Evolutionary conservation across 75 land plant species (phyloP).

Genomic region (Picea sitchensis): DNA sequence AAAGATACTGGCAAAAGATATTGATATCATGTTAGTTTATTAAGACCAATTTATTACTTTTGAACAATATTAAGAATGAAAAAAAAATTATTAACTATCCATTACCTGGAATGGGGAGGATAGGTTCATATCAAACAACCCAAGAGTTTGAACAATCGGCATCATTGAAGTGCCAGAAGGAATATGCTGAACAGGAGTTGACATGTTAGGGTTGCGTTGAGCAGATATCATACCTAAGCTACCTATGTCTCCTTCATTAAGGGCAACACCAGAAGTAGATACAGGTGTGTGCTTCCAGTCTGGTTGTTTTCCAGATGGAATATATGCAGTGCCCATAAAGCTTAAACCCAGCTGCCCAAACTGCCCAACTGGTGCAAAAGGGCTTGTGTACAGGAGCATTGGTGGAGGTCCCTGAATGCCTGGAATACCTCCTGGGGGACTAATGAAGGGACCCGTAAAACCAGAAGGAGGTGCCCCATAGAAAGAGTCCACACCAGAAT

Average conservation of each 20-base stretch:
- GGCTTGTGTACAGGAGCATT: constrained; percentile 79
- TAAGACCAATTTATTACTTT: neutral
- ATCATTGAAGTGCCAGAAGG: constrained; percentile 66
- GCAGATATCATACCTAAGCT: constrained; percentile 43
- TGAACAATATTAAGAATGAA: neutral
- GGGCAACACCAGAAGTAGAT: constrained; percentile 32
- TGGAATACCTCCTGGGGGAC: constrained; percentile 70
- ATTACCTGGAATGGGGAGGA: constrained; percentile 86
- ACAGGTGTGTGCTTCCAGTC: constrained; percentile 93
- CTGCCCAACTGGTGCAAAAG: constrained; percentile 89
- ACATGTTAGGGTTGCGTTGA: constrained; percentile 49
- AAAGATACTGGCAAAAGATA: neutral
- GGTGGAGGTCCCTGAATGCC: constrained; percentile 89
- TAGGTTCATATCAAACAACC: constrained; percentile 70
- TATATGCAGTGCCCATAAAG: constrained; percentile 67
- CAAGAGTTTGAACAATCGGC: constrained; percentile 67
- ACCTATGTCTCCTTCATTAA: constrained; percentile 45
- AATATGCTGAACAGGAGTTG: constrained; percentile 60
- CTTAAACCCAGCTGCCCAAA: constrained; percentile 91
- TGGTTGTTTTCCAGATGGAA: constrained; percentile 92
- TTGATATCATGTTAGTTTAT: neutral
- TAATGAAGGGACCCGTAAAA: constrained; percentile 74
- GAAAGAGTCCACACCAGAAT: constrained; percentile 79
- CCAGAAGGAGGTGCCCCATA: constrained; percentile 83
- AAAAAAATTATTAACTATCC: neutral